Conservation (phyloP, 805 yeast genomes). For the Metschnikowia sp. region DNA sequence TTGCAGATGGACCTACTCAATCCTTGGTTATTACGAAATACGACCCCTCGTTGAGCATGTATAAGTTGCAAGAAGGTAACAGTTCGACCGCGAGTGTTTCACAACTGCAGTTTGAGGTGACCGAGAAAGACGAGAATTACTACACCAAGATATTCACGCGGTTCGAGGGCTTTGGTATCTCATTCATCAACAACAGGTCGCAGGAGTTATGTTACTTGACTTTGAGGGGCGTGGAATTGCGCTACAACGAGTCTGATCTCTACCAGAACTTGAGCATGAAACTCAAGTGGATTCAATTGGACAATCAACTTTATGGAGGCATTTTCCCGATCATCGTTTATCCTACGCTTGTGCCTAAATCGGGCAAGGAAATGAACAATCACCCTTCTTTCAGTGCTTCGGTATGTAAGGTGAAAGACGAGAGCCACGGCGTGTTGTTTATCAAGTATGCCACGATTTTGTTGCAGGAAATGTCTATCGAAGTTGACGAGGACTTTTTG, state of each 20-base stretch:
- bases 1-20: conserved; percentile 95
- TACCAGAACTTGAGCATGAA: conserved; percentile 79
- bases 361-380: conserved; percentile 73
- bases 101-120: conserved; percentile 52
- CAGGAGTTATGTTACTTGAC: conserved; percentile 86
- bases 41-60: conserved; percentile 73
- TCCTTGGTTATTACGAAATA: conserved; percentile 80
- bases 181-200: conserved; percentile 65
- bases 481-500: conserved; percentile 90
- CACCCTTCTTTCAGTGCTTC: conserved; percentile 93
- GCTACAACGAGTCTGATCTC: conserved; percentile 78
- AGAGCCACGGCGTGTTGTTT: conserved; percentile 82
- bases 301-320: conserved; percentile 86
- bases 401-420: conserved; percentile 79
- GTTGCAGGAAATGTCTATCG: conserved; percentile 87
- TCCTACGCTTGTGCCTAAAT: conserved; percentile 87
- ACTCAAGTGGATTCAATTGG: conserved; percentile 92
- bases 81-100: conserved; percentile 26
- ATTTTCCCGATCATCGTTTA: conserved; percentile 83
- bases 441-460: conserved; percentile 88
- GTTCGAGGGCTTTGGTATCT: conserved; percentile 84
- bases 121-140: conserved; percentile 51
- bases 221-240: conserved; percentile 72
- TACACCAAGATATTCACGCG: conserved; percentile 53
- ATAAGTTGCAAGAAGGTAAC: conserved; percentile 45